Evolutionary conservation across 306 rosid species (phyloP).

Genomic region (Castanea crenata): DNA sequence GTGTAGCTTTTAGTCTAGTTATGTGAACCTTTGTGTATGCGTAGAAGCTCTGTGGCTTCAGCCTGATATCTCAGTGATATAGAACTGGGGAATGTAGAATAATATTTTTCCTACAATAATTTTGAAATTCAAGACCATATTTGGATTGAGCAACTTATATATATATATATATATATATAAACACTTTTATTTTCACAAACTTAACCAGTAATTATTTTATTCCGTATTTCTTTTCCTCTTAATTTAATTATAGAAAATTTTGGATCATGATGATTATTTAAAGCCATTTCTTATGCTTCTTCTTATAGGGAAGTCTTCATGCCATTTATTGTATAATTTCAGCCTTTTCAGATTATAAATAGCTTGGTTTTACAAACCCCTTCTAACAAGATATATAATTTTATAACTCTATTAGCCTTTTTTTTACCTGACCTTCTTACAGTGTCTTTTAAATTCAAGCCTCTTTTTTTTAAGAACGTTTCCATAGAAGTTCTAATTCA

Average conservation of each 20-base stretch:
- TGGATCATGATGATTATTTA: not conserved
- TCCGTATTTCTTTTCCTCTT: not conserved
- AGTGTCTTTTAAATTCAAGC: not conserved
- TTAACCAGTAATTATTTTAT: not conserved
- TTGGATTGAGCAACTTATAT: not conserved
- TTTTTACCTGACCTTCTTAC: not conserved
- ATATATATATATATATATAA: no score
- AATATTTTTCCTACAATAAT: not conserved
- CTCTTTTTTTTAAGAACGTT: not conserved
- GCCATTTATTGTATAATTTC: not conserved
- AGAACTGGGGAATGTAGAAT: not conserved
- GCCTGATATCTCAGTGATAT: not conserved
- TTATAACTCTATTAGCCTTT: not conserved
- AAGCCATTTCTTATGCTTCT: not conserved
- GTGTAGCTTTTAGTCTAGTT: not conserved
- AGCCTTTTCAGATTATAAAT: not conserved
- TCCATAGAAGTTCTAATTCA: not conserved
- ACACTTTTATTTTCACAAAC: not conserved
- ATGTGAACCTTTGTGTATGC: not conserved
- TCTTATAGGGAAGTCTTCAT: not conserved
- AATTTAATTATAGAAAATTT: not conserved
- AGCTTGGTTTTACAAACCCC: not conserved
- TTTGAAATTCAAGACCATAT: not conserved
- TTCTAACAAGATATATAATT: not conserved
- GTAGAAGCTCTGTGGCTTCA: not conserved